Percentiles rank a stretch among this genome's conserved stretches.
Conservation (phyloP, 1,139 yeast species). For the Scheffersomyces stambukii region DNA sequence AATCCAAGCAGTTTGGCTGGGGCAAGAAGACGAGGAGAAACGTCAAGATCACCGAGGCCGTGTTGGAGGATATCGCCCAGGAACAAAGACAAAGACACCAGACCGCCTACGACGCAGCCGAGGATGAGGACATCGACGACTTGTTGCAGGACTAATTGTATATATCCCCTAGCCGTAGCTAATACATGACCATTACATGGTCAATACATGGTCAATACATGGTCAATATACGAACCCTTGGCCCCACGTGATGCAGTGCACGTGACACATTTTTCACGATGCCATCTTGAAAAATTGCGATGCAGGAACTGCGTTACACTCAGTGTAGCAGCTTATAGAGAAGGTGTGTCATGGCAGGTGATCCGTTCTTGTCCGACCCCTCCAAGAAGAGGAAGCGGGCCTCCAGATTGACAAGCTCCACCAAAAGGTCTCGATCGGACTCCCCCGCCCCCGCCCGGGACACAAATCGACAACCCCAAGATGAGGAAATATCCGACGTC, state of each 20-base stretch:
- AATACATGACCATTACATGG: slow-evolving; percentile 1
- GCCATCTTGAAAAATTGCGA: no score
- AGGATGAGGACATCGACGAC: slow-evolving; percentile 64
- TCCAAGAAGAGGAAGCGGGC: slow-evolving; percentile 47
- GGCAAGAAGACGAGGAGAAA: slow-evolving; percentile 66
- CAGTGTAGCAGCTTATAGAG: no score
- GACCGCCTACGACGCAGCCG: slow-evolving; percentile 49
- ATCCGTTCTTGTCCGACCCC: slow-evolving; percentile 62
- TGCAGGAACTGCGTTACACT: no score
- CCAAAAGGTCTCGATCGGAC: slow-evolving; percentile 12
- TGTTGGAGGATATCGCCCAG: slow-evolving; percentile 43
- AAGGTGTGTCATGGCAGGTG: slow-evolving; percentile 46
- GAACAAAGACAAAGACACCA: slow-evolving; percentile 43
- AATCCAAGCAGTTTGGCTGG: slow-evolving; percentile 65
- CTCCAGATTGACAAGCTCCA: slow-evolving; percentile 16
- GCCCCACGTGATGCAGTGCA: not conserved
- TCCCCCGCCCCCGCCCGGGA: slow-evolving; percentile 5
- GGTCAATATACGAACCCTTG: not conserved
- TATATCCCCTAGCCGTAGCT: not conserved
- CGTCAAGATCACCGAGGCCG: slow-evolving; percentile 50
- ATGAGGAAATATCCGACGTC: slow-evolving; percentile 40
- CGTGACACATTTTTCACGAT: not conserved
- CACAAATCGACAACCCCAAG: slow-evolving; percentile 12
- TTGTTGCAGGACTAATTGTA: slow-evolving; percentile 39
- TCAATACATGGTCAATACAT: slow-evolving; percentile 1